Evolutionary conservation across 2,329 filamentous ascomycete species (phyloP).

Genomic region (Sarocladium strictum): DNA sequence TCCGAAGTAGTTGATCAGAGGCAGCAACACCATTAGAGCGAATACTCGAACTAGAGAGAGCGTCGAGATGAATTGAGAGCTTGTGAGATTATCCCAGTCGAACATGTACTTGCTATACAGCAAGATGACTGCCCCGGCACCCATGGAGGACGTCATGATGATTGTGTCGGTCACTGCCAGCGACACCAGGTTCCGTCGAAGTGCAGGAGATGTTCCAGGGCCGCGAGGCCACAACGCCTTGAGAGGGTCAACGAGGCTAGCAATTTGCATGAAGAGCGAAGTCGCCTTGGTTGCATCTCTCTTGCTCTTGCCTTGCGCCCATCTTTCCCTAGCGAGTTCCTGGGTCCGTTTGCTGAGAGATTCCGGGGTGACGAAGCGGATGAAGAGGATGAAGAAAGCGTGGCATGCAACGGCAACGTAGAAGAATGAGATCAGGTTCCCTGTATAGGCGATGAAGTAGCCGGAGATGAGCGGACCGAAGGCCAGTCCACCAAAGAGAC

Average conservation of each 20-base stretch:
- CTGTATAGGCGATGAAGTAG: slow-evolving; percentile 70
- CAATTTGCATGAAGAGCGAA: slow-evolving; percentile 27
- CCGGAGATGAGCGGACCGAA: slow-evolving; percentile 78
- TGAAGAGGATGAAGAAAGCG: slow-evolving; percentile 63
- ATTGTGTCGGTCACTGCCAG: slow-evolving; percentile 77
- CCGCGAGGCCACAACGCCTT: slow-evolving; percentile 71
- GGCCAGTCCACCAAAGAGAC: slow-evolving; percentile 83
- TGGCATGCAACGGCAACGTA: slow-evolving; percentile 74
- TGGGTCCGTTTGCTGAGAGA: slow-evolving; percentile 73
- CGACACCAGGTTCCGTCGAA: slow-evolving; percentile 77
- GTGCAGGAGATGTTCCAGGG: slow-evolving; percentile 45
- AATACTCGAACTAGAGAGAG: slow-evolving; percentile 72
- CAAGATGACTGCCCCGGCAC: slow-evolving; percentile 72
- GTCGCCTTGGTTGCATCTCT: slow-evolving; percentile 21
- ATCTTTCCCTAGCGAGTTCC: slow-evolving; percentile 61
- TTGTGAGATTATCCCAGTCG: slow-evolving; percentile 75
- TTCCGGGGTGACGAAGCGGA: slow-evolving; percentile 72
- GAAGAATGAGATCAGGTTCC: slow-evolving; percentile 74
- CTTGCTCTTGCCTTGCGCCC: slow-evolving; percentile 38
- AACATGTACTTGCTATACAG: slow-evolving; percentile 80
- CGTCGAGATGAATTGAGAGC: slow-evolving; percentile 74
- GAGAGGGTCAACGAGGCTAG: slow-evolving; percentile 71
- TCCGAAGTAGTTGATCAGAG: slow-evolving; percentile 69
- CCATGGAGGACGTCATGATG: slow-evolving; percentile 76
- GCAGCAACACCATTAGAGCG: slow-evolving; percentile 68